Evolutionary conservation across 139 green algal species (phyloP), one percentile per base, ranked within the genome.

Genomic region (Coelastrella sp.): DNA sequence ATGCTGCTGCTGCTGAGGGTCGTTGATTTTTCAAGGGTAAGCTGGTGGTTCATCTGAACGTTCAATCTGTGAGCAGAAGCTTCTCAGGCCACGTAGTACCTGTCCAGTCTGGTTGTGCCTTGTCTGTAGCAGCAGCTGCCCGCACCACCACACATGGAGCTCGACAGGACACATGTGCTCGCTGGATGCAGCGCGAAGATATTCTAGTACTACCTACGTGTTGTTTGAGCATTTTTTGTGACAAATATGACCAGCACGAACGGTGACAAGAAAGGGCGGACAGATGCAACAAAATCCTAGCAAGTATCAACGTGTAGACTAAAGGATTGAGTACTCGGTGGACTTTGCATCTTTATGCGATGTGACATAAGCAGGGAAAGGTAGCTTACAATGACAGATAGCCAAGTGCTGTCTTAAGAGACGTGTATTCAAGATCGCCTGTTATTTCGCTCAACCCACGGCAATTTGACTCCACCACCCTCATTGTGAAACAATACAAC

Each of bases 101-200:
- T 32, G 53, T 64, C 53, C 53, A 64, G 62, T 21, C n/a, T 40
- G 62, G 62, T 15, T 69, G 62, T 41, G 62, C 62, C 19, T 38
- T 69, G 62, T 40, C 62, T 40, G 62, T 40, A 19, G 62, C 30
- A 69, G 62, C 62, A 41, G 62, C 62, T 69, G 57, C 57, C 11
- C 23, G 57, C 57, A 45, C 35, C 19, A 43, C 66, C 21, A 64
- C 53, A 64, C 17, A 64, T 64, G 53, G 53, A 19, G 21, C 53
- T 27, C 53, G 53, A 64, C 19, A 19, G 30, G 53, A 32, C 19
- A 19, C 17, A 64, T 27, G 53, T 34, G 17, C 53, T 5, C 21
- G 30, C 27, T 7, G 27, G 27, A 5, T 69, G 62, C 62, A 69
- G 53, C 53, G 21, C 17, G 17, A 19, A 9, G 53, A 27, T 2